These are phyloP conservation scores for Colletotrichum siamense DNA, from an alignment of 2,329 filamentous ascomycete species.

Conservation along the genomic window DNA sequence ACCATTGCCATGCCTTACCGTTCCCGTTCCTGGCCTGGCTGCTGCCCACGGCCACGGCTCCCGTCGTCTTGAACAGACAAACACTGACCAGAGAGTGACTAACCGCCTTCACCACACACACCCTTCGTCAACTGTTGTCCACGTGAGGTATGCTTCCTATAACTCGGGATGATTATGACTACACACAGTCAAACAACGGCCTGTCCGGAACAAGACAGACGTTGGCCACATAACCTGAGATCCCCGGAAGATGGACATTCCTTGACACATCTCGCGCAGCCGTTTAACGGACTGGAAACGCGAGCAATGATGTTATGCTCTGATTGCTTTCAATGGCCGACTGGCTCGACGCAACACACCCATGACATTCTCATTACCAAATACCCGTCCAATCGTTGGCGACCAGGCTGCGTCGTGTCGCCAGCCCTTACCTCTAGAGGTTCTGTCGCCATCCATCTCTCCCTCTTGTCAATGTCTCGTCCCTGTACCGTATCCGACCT, in stretches of 20 bases:
- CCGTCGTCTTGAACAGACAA: neutral
- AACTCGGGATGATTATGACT: neutral
- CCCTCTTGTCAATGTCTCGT: neutral
- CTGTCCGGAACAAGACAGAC: neutral
- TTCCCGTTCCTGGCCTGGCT: neutral
- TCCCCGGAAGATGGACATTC: slow-evolving; percentile 7
- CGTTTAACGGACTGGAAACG: neutral
- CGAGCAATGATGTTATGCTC: slow-evolving; percentile 11
- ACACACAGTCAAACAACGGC: slow-evolving; percentile 1
- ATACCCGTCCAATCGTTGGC: slow-evolving; percentile 37
- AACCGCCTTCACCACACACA: neutral
- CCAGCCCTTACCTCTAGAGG: slow-evolving; percentile 13
- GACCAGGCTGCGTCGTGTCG: neutral
- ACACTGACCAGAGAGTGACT: neutral
- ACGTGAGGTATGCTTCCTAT: neutral
- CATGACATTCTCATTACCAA: slow-evolving; percentile 43
- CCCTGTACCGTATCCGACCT: neutral
- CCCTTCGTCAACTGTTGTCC: neutral
- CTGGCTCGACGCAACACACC: slow-evolving; percentile 10
- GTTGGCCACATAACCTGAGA: neutral
- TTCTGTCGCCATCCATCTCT: slow-evolving; percentile 1
- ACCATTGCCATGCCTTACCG: neutral
- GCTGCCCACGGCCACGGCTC: neutral
- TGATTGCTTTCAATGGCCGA: neutral
- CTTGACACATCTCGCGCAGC: slow-evolving; percentile 12